Conservation (phyloP, 176 grass and related monocot genomes). For the Paspalum vaginatum region DNA sequence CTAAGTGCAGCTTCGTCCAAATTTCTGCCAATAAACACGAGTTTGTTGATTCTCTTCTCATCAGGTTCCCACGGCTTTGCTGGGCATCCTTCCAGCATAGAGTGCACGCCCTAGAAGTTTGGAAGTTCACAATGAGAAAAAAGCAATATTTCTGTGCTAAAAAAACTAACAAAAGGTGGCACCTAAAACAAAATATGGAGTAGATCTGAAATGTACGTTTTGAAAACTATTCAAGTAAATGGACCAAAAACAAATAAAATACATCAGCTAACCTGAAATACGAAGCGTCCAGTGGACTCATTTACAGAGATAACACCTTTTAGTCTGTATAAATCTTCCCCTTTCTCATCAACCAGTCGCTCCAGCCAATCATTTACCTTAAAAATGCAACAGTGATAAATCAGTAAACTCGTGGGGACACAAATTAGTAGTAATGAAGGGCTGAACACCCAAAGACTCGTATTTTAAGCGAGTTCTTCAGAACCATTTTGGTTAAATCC, state of each 20-base stretch:
- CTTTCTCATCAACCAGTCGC: slow-evolving; percentile 71
- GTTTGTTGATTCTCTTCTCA: slow-evolving; percentile 65
- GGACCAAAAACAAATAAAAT: neutral
- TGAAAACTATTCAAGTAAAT: neutral
- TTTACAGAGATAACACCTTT: slow-evolving; percentile 77
- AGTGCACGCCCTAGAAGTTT: slow-evolving; percentile 59
- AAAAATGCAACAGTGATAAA: slow-evolving; percentile 9
- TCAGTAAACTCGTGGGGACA: neutral
- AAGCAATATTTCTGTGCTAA: neutral
- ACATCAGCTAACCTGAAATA: slow-evolving; percentile 53
- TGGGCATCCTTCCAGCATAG: slow-evolving; percentile 73
- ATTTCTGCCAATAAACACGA: slow-evolving; percentile 74
- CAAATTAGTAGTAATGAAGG: neutral
- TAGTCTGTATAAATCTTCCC: slow-evolving; percentile 75
- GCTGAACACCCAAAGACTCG: neutral
- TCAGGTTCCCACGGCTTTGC: slow-evolving; percentile 63
- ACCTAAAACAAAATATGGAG: neutral
- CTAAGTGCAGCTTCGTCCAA: slow-evolving; percentile 56
- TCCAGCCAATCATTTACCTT: slow-evolving; percentile 79
- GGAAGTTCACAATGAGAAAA: neutral
- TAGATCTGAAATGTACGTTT: neutral
- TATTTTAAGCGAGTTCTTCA: slow-evolving; percentile 3
- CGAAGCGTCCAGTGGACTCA: slow-evolving; percentile 66
- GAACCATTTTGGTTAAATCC: neutral
- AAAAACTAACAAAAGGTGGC: neutral